Evolutionary conservation across 345 rosid species (phyloP).

Genomic region (Populus tremula): DNA sequence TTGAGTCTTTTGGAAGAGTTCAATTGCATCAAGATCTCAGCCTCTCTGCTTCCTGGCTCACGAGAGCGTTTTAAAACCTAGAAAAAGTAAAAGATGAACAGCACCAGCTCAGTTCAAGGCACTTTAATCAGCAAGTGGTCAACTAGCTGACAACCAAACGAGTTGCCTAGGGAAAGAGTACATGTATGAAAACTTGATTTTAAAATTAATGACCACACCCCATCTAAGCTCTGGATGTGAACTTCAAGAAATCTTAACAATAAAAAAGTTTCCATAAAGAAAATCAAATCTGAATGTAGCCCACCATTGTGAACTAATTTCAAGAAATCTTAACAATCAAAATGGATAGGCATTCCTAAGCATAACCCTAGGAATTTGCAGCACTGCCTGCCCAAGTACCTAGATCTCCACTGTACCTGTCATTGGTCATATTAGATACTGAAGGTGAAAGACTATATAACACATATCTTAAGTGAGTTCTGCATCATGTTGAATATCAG

Average conservation of each 20-base stretch:
- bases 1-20: slow-evolving; percentile 51
- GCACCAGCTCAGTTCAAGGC: slow-evolving; percentile 24
- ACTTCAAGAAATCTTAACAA: not conserved
- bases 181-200: not conserved
- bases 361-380: not conserved
- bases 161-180: not conserved
- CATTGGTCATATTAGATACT: not conserved
- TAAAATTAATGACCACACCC: not conserved
- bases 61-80: slow-evolving; percentile 56
- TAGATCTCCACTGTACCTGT: not conserved
- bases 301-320: not conserved
- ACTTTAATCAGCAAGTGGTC: slow-evolving; percentile 11
- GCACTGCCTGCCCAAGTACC: not conserved
- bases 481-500: not conserved
- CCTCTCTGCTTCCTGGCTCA: slow-evolving; percentile 43
- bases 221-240: not conserved
- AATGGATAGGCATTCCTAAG: not conserved
- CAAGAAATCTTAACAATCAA: not conserved
- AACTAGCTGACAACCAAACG: not conserved
- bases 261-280: not conserved
- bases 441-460: not conserved
- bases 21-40: slow-evolving; percentile 37
- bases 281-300: not conserved
- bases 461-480: not conserved
- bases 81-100: slow-evolving; percentile 32